phyloP scores from a whole-genome alignment of 148 eudicot species.

The Cornus controversa region DNA sequence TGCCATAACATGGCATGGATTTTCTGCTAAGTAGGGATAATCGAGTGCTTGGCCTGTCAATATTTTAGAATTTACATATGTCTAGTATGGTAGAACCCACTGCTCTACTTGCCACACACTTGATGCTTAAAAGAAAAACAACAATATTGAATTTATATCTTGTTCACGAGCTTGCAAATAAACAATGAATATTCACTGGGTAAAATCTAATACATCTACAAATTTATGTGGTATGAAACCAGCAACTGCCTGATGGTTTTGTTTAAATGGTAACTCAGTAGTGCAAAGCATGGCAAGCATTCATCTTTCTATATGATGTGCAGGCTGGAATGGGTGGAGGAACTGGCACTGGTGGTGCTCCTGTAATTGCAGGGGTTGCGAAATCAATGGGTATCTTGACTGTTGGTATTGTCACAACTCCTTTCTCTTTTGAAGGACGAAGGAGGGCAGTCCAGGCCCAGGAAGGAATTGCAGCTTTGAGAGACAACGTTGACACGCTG shows the following conservation, averaged over 20 bases:
- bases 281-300: neutral
- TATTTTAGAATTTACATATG: neutral
- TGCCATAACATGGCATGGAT: neutral
- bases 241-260: neutral
- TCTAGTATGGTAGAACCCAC: neutral
- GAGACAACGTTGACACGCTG: constrained; percentile 94
- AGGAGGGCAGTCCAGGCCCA: constrained; percentile 97
- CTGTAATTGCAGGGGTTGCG: constrained; percentile 88
- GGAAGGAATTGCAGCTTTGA: constrained; percentile 97
- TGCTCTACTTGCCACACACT: neutral
- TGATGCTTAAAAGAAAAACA: neutral
- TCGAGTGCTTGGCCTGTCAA: neutral
- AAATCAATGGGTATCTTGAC: constrained; percentile 96
- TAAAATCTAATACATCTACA: neutral
- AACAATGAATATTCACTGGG: neutral
- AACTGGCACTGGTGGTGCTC: constrained; percentile 99
- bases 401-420: constrained; percentile 97
- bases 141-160: neutral
- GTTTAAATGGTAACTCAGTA: too few relatives aligned
- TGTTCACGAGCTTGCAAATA: neutral
- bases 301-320: constrained; percentile 11
- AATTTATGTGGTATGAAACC: neutral
- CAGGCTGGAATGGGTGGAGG: constrained; percentile 99
- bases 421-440: constrained; percentile 96
- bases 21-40: neutral